phyloP scores from a whole-genome alignment of 2,329 filamentous ascomycete genomes.

The Talaromyces albobiverticillius region DNA sequence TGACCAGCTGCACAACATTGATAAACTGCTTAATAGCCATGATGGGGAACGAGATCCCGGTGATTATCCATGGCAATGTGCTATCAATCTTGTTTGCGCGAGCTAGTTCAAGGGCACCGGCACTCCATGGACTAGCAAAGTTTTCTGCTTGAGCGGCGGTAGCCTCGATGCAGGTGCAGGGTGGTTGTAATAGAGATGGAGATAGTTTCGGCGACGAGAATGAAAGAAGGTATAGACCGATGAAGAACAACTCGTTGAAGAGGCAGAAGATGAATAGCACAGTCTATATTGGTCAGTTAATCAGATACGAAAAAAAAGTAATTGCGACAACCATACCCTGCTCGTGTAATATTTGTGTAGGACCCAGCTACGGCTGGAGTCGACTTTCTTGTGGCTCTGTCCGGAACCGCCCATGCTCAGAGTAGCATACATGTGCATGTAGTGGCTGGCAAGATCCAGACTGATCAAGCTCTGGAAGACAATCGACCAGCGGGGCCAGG shows the following conservation, averaged over 20 bases:
- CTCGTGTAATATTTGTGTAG: conserved; percentile 97
- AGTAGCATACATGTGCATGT: conserved; percentile 98
- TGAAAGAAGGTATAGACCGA: conserved; percentile 93
- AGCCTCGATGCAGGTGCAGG: conserved; percentile 58
- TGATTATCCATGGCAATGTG: conserved; percentile 73
- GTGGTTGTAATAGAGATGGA: conserved; percentile 69
- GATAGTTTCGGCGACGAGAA: conserved; percentile 90
- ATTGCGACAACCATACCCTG: conserved; percentile 64
- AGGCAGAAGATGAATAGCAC: conserved; percentile 89
- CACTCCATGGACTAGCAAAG: conserved; percentile 87
- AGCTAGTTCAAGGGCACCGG: conserved; percentile 86
- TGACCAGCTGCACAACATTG: conserved; percentile 90
- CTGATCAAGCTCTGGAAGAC: conserved; percentile 92
- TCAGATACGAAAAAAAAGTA: neutral
- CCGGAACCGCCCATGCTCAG: conserved; percentile 78
- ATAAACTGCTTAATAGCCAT: conserved; percentile 92
- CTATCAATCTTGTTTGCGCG: conserved; percentile 91
- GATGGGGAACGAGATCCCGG: conserved; percentile 74
- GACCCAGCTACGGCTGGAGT: conserved; percentile 81
- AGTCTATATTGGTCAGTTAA: conserved; percentile 52
- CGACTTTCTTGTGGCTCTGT: conserved; percentile 88
- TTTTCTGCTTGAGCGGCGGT: conserved; percentile 61
- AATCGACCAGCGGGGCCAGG: conserved; percentile 91
- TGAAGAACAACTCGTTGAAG: conserved; percentile 96
- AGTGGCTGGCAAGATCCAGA: conserved; percentile 91